These are phyloP conservation scores for Mimosa bimucronata DNA, from an alignment of 306 rosid species.

Conservation along the genomic window DNA sequence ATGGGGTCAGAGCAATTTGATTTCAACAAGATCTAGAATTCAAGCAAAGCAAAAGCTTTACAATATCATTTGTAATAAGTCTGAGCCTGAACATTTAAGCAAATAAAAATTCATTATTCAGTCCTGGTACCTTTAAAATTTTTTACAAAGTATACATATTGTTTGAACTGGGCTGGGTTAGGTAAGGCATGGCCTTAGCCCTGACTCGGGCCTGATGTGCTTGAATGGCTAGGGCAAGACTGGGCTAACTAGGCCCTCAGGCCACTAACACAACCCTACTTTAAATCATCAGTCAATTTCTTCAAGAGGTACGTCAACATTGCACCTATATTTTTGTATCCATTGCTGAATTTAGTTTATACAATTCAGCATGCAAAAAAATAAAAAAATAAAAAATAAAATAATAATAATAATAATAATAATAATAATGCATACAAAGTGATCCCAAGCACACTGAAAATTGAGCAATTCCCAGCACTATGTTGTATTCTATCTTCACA, in stretches of 20 bases:
- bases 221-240: not conserved
- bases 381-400: too few species aligned
- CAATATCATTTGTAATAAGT: slow-evolving; percentile 5
- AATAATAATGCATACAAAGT: not conserved
- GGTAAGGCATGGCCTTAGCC: too few species aligned
- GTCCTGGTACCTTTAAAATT: not conserved
- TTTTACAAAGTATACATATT: too few species aligned
- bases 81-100: not conserved
- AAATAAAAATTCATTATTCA: not conserved
- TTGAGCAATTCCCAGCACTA: not conserved
- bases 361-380: not conserved
- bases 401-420: too few species aligned
- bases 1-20: slow-evolving; percentile 17
- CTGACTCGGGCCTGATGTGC: too few species aligned
- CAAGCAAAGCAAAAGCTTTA: slow-evolving; percentile 22
- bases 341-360: not conserved
- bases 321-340: not conserved
- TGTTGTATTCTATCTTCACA: not conserved
- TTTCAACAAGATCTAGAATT: slow-evolving; percentile 18
- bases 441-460: not conserved
- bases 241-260: not conserved
- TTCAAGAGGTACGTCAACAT: not conserved
- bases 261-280: too few species aligned
- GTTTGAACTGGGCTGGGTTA: too few species aligned
- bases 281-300: not conserved